Evolutionary conservation across 208 protist species (phyloP), one percentile per base, ranked within the genome.

Genomic region (Leishmania major): DNA sequence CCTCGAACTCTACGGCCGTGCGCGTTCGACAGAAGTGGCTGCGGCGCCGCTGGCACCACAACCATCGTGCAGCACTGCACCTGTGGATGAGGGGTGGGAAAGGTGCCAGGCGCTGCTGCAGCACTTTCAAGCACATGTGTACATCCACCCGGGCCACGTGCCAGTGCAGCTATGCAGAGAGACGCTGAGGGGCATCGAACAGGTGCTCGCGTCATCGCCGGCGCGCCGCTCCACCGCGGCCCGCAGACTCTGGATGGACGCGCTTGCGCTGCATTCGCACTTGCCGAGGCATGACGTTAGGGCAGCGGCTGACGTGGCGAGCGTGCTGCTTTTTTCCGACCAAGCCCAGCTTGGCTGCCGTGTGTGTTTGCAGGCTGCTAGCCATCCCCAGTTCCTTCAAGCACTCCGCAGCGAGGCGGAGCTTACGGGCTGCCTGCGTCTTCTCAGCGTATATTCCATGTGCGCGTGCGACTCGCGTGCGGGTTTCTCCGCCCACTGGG

Each of bases 1-100:
- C 59, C 79, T 86, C 31, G 82, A 86, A 62, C 82, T 86, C 22
- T 86, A 86, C 67, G 82, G 82, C 3, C 82, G 82, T 57, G 55
- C 78, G 49, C 62, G 62, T 19, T 13, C 28, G 43, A 40, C 35
- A 28, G 64, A 77, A 11, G 73, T 45, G 45, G 62, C 10, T 47
- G 79, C 64, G 47, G 22, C 37, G 60, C 40, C 17, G 37, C 28
- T 62, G 1, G 22, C 70, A 28, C 28, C 74, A 35, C 69, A 28
- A 53, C 53, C 55, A 55, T 75, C 62, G n/a, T 59, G 73, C 83
- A 78, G 75, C 78, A 77, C 45, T 22, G 51, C 64, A 1, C 37
- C 37, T 7, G 55, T 0, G 0, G 62, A 70, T 53, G 62, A 69
- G 28, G 51, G 6, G 47, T 82, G 70, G 82, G 31, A 45, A 57